Evolutionary conservation across 495 filamentous ascomycete genomes (phyloP).

Genomic region (Beverwykella pulmonaria): DNA sequence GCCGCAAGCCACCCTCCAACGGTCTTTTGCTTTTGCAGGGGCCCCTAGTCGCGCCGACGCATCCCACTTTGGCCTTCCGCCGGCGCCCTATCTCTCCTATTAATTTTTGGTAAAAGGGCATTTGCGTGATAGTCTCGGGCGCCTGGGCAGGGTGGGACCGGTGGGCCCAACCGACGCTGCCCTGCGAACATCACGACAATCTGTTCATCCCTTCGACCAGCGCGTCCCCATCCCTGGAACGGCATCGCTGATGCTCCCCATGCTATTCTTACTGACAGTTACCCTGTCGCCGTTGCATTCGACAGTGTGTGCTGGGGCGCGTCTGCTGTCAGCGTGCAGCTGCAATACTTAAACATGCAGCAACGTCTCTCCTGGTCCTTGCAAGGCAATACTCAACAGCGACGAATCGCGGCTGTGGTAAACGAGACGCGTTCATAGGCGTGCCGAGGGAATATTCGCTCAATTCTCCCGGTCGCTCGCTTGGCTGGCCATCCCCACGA

Average conservation of each 20-base stretch:
- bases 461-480: neutral
- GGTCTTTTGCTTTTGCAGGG: conserved; percentile 4
- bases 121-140: neutral
- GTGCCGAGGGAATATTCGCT: conserved; percentile 2
- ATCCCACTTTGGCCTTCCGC: conserved; percentile 1
- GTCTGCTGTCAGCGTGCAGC: conserved; percentile 15
- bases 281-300: conserved; percentile 1
- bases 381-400: neutral
- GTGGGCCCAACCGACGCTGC: neutral
- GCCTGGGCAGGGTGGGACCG: neutral
- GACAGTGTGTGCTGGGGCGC: neutral
- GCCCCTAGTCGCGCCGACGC: neutral
- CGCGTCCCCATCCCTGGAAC: neutral
- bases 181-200: conserved; percentile 1
- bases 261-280: neutral
- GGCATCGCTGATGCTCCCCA: neutral
- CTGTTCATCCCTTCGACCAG: neutral
- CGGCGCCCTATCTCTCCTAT: neutral
- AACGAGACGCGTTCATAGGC: neutral
- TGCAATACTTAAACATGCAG: neutral
- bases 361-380: neutral
- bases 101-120: neutral
- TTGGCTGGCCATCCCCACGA: neutral
- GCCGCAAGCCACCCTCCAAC: conserved; percentile 3
- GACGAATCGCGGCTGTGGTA: neutral